These are phyloP conservation scores for Penicillium oxalicum DNA, from an alignment of 2,329 filamentous ascomycete genomes.

Conservation along the genomic window DNA sequence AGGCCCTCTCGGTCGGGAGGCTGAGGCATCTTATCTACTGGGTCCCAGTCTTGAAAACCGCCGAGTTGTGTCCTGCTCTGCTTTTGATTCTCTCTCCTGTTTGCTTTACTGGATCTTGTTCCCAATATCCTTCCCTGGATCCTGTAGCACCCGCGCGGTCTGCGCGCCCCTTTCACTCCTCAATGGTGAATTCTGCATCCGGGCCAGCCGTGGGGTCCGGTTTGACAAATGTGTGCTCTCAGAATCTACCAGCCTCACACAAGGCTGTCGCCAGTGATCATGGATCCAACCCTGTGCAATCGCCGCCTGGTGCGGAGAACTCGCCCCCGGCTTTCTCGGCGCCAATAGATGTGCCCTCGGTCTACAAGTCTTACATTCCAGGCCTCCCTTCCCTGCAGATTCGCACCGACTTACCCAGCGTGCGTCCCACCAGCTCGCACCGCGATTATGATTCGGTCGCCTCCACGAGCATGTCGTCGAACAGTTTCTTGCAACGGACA, in stretches of 20 bases:
- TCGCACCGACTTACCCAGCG: slow-evolving; percentile 28
- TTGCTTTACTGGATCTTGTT: neutral
- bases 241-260: slow-evolving; percentile 5
- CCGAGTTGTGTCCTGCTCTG: no score
- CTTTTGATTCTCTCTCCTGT: neutral
- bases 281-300: slow-evolving; percentile 4
- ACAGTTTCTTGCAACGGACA: slow-evolving; percentile 40
- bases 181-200: slow-evolving; percentile 14
- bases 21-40: slow-evolving; percentile 15
- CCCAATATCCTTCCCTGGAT: neutral
- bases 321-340: slow-evolving; percentile 1
- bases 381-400: slow-evolving; percentile 30
- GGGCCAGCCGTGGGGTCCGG: slow-evolving; percentile 16
- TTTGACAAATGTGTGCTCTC: slow-evolving; percentile 2
- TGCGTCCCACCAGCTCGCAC: slow-evolving; percentile 23
- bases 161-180: slow-evolving; percentile 3
- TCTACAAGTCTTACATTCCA: slow-evolving; percentile 8
- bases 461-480: slow-evolving; percentile 38
- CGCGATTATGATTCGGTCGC: slow-evolving; percentile 31
- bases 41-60: neutral
- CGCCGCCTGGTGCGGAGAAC: neutral
- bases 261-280: slow-evolving; percentile 14
- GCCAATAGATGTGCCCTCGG: slow-evolving; percentile 11
- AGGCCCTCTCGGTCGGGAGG: slow-evolving; percentile 17
- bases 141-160: slow-evolving; percentile 6